Conservation (phyloP, 805 yeast genomes). For the Cyberlindnera subsufficiens region DNA sequence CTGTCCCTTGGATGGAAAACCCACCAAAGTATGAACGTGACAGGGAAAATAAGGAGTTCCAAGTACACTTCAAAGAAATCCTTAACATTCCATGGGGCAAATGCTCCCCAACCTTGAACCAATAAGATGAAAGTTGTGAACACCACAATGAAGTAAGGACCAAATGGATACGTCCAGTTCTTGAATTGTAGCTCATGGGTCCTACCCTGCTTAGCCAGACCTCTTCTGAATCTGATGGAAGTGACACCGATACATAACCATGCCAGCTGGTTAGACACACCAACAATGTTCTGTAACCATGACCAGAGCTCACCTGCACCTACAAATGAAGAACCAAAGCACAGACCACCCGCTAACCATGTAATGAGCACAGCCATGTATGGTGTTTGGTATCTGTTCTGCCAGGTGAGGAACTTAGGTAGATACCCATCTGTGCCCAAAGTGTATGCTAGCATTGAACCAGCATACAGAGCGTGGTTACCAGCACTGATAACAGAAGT, state of each 20-base stretch:
- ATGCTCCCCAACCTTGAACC: slow-evolving; percentile 50
- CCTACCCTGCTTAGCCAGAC: slow-evolving; percentile 37
- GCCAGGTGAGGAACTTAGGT: slow-evolving; percentile 37
- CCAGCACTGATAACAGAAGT: slow-evolving; percentile 48
- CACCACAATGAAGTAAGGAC: slow-evolving; percentile 40
- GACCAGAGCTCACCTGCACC: slow-evolving; percentile 49
- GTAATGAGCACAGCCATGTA: slow-evolving; percentile 45
- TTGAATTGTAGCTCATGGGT: slow-evolving; percentile 34
- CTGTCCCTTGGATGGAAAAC: slow-evolving; percentile 31
- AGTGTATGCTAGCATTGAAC: slow-evolving; percentile 48
- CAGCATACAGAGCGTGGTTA: slow-evolving; percentile 47
- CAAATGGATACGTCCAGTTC: slow-evolving; percentile 49
- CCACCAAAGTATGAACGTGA: slow-evolving; percentile 38
- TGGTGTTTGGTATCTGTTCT: slow-evolving; percentile 40
- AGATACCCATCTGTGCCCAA: slow-evolving; percentile 46
- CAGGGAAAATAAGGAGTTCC: slow-evolving; percentile 43
- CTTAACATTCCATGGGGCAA: slow-evolving; percentile 38
- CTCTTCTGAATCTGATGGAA: slow-evolving; percentile 44
- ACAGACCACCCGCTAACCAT: slow-evolving; percentile 49
- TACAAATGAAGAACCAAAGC: slow-evolving; percentile 54
- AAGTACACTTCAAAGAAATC: slow-evolving; percentile 40
- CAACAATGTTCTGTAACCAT: slow-evolving; percentile 48
- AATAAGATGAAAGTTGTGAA: slow-evolving; percentile 38
- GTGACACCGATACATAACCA: slow-evolving; percentile 46
- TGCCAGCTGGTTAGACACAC: slow-evolving; percentile 46